These are phyloP conservation scores for Logfia minima DNA, from an alignment of 129 eudicot genomes.

Conservation along the genomic window DNA sequence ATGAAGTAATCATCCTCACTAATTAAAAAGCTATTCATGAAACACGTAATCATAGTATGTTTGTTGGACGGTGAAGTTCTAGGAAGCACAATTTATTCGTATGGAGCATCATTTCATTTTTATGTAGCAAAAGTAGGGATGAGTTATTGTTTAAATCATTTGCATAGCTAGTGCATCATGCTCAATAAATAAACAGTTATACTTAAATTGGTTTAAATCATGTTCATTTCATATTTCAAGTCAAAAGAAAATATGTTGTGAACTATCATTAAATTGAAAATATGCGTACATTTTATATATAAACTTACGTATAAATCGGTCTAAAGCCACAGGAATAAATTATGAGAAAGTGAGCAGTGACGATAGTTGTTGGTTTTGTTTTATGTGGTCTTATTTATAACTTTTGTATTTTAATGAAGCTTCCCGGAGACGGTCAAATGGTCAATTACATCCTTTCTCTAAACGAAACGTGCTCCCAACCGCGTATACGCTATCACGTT, in stretches of 20 bases:
- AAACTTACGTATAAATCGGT: too few species aligned
- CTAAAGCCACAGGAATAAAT: too few species aligned
- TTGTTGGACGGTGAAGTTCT: background rate
- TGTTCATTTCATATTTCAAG: too few species aligned
- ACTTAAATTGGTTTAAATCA: too few species aligned
- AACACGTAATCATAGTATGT: background rate
- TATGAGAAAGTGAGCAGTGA: too few species aligned
- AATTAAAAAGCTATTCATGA: background rate
- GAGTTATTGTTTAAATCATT: too few species aligned
- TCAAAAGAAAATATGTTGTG: too few species aligned
- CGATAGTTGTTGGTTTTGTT: background rate
- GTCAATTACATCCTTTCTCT: background rate
- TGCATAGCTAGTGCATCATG: too few species aligned
- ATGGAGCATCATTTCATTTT: background rate
- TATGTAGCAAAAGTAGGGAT: background rate
- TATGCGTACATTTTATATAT: too few species aligned
- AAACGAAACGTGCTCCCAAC: conserved; percentile 20
- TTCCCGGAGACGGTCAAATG: conserved; percentile 28
- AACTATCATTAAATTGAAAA: too few species aligned
- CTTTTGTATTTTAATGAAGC: conserved; percentile 23
- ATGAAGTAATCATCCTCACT: background rate
- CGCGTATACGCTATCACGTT: conserved; percentile 34
- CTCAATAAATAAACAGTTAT: too few species aligned
- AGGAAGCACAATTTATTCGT: background rate
- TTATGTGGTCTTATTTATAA: too few species aligned